These are phyloP conservation scores for Coffea canephora DNA, from an alignment of 257 asterid genomes.

Conservation along the genomic window DNA sequence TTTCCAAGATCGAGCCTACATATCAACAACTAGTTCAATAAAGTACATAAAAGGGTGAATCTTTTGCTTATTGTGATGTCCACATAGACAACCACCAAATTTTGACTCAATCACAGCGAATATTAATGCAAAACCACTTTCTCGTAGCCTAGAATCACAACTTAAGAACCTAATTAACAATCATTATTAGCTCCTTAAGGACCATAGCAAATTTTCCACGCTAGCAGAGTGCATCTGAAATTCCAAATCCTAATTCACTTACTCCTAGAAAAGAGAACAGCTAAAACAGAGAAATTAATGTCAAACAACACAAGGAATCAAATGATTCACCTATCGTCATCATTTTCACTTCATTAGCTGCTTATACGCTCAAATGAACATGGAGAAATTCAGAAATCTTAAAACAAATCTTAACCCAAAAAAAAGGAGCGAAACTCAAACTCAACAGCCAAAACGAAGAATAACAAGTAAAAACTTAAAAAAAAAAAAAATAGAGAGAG, in stretches of 20 bases:
- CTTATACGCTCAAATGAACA: neutral
- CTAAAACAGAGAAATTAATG: neutral
- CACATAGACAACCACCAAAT: neutral
- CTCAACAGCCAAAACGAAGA: neutral
- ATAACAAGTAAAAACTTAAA: no score
- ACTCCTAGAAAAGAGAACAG: neutral
- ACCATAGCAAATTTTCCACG: neutral
- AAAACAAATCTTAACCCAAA: no score
- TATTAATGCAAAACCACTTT: neutral
- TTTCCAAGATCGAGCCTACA: no score
- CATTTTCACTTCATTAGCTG: neutral
- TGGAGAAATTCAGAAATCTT: neutral
- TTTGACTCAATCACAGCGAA: neutral
- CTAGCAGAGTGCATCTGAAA: neutral
- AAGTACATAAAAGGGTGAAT: neutral
- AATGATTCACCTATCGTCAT: neutral
- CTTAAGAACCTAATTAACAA: neutral
- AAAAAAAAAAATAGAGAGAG: no score
- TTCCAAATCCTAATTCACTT: neutral
- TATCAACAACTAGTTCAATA: neutral
- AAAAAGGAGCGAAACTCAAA: neutral
- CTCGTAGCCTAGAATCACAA: neutral
- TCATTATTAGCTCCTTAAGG: neutral
- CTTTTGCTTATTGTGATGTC: neutral
- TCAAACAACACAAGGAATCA: neutral